Percentiles rank a stretch among this genome's conserved stretches.
These are phyloP conservation scores for Parathielavia appendiculata DNA, from an alignment of 495 filamentous ascomycete genomes.

Conservation along the genomic window DNA sequence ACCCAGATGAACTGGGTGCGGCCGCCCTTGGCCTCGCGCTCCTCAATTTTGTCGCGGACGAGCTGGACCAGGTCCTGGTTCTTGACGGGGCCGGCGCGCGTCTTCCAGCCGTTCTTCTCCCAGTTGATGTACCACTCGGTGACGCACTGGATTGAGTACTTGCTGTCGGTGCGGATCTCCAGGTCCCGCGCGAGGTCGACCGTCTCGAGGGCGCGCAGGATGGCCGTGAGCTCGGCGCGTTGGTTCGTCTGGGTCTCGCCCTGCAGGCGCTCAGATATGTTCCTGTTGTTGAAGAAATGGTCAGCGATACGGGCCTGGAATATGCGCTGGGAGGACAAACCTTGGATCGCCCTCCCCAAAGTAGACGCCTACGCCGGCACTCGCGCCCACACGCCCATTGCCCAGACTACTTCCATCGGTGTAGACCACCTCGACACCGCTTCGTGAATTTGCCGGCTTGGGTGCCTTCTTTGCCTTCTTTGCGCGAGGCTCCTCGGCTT, in stretches of 20 bases:
- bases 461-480: slow-evolving; percentile 54
- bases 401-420: slow-evolving; percentile 81
- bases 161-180: slow-evolving; percentile 74
- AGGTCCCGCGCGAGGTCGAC: slow-evolving; percentile 50
- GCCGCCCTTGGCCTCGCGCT: slow-evolving; percentile 54
- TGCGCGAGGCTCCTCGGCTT: slow-evolving; percentile 39
- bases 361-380: slow-evolving; percentile 81
- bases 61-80: slow-evolving; percentile 79
- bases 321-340: slow-evolving; percentile 41
- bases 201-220: slow-evolving; percentile 75
- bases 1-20: slow-evolving; percentile 77
- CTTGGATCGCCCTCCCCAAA: slow-evolving; percentile 70
- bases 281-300: slow-evolving; percentile 34
- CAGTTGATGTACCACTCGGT: slow-evolving; percentile 79
- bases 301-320: background rate
- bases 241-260: slow-evolving; percentile 85
- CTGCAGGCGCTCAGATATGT: slow-evolving; percentile 74
- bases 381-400: slow-evolving; percentile 68
- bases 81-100: slow-evolving; percentile 64
- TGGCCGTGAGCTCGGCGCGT: slow-evolving; percentile 86
- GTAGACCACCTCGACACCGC: slow-evolving; percentile 60
- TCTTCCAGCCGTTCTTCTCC: slow-evolving; percentile 76
- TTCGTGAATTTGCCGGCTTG: background rate
- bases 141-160: slow-evolving; percentile 86
- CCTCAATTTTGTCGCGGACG: slow-evolving; percentile 66